Conservation (phyloP, 345 rosid species). For the Dipteronia dyeriana region DNA sequence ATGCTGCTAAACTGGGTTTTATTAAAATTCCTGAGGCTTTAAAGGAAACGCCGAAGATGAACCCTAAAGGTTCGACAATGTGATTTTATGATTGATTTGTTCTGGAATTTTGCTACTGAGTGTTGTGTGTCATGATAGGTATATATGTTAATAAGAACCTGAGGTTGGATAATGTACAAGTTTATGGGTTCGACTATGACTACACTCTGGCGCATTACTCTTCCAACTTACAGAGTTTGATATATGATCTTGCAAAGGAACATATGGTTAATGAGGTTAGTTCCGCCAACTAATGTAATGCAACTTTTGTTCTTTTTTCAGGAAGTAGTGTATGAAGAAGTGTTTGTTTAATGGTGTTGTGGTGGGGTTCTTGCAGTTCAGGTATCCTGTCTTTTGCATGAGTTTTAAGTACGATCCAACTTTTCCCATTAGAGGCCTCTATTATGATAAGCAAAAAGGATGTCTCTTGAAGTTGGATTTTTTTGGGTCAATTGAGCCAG, state of each 20-base stretch:
- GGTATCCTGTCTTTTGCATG: constrained; percentile 77
- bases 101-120: constrained; percentile 8
- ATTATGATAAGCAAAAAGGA: constrained; percentile 81
- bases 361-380: constrained; percentile 57
- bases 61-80: constrained; percentile 67
- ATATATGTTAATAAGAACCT: constrained; percentile 88
- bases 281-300: constrained; percentile 1
- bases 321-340: background rate
- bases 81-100: background rate
- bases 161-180: constrained; percentile 78
- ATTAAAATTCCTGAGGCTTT: constrained; percentile 67
- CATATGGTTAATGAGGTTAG: constrained; percentile 94
- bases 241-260: constrained; percentile 90
- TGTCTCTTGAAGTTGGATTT: constrained; percentile 94
- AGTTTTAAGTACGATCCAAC: constrained; percentile 73
- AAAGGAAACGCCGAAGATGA: constrained; percentile 72
- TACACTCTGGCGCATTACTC: constrained; percentile 94
- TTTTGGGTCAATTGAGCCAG: constrained; percentile 95
- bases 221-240: constrained; percentile 72
- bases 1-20: constrained; percentile 71
- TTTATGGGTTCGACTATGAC: constrained; percentile 95
- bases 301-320: background rate
- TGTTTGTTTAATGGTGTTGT: constrained; percentile 10
- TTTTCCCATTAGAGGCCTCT: constrained; percentile 89
- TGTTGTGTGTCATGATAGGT: constrained; percentile 41